Evolutionary conservation across 192 early-diverging fungal genomes (phyloP), one percentile per base, ranked within the genome.

Genomic region (Dissophora globulifera): DNA sequence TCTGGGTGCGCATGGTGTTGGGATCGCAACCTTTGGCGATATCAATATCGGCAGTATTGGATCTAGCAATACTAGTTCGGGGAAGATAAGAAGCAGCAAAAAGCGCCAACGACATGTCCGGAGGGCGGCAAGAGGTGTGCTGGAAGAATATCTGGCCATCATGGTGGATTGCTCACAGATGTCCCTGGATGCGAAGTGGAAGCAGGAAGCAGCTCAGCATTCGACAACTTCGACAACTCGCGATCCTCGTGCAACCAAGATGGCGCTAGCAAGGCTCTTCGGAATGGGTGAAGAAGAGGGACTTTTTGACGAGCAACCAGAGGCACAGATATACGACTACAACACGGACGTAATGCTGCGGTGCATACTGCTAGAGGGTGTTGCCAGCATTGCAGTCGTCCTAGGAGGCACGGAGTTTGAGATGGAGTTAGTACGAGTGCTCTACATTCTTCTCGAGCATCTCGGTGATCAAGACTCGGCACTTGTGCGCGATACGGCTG

Each of bases 391-490:
- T 9, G 69, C 79, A 3, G 58, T 80, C 1, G 58, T 80, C 12
- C n/a, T 80, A 40, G 69, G 69, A 7, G 29, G 72, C 0, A 41
- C 19, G 6, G 69, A 70, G 25, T 75, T 80, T 51, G 65, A 67
- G 20, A 60, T 80, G 35, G 74, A 86, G 19, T 68, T 86, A 4
- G 72, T 84, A 17, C 78, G 65, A 2, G 45, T 80, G 1, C 48
- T 86, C 0, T 83, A 86, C 26, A 71, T 81, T 17, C 32, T 86
- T 3, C 35, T 86, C 22, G 82, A 72, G 7, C 71, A 84, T 13
- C 78, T 84, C 23, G 84, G 84, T 4, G 71, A 78, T 0, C 56
- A 70, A 17, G 81, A 82, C n/a, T 76, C 72, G 16, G 55, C 81
- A 0, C 70, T 67, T 46, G 56, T 86, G 7, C 59, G 78, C 29